Percentiles rank a stretch among this genome's conserved stretches.
Conservation (phyloP, 1,284 basidiomycete species). For the Stereum hirsutum region DNA sequence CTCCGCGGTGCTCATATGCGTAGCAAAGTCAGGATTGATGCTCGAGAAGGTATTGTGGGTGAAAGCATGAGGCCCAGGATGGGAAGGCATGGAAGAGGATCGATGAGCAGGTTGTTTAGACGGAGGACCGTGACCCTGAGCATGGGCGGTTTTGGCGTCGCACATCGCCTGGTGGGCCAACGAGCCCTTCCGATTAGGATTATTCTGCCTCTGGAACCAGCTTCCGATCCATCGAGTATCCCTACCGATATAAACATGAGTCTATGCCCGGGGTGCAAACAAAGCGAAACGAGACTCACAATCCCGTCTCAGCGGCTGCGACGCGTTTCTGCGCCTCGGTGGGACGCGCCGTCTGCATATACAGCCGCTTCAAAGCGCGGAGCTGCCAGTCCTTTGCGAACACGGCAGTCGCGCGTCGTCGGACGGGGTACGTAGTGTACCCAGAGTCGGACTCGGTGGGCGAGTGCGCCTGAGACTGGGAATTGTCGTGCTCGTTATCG, state of each 20-base stretch:
- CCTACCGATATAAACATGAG: slow-evolving; percentile 4
- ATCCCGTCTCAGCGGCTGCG: slow-evolving; percentile 8
- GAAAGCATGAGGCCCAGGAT: no score
- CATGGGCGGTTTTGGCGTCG: no score
- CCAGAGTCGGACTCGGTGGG: no score
- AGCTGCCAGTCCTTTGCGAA: slow-evolving; percentile 10
- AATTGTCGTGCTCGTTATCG: neutral
- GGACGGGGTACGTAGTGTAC: no score
- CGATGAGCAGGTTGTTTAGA: no score
- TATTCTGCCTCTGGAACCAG: slow-evolving; percentile 11
- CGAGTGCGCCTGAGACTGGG: no score
- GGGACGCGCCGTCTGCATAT: slow-evolving; percentile 4
- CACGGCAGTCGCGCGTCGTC: neutral
- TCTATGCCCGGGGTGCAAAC: neutral
- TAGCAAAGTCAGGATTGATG: no score
- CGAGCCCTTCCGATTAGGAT: slow-evolving; percentile 3
- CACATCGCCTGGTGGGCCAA: no score
- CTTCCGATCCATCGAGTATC: slow-evolving; percentile 9
- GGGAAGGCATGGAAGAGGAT: no score
- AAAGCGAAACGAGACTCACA: slow-evolving; percentile 5
- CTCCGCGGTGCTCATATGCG: no score
- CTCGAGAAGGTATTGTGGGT: no score
- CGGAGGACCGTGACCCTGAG: no score
- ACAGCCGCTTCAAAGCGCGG: slow-evolving; percentile 7
- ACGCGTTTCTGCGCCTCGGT: slow-evolving; percentile 6